Percentiles rank a stretch among this genome's conserved stretches.
Evolutionary conservation across 1,284 basidiomycete genomes (phyloP).

Genomic region (Microbotryum lychnidis-dioicae): DNA sequence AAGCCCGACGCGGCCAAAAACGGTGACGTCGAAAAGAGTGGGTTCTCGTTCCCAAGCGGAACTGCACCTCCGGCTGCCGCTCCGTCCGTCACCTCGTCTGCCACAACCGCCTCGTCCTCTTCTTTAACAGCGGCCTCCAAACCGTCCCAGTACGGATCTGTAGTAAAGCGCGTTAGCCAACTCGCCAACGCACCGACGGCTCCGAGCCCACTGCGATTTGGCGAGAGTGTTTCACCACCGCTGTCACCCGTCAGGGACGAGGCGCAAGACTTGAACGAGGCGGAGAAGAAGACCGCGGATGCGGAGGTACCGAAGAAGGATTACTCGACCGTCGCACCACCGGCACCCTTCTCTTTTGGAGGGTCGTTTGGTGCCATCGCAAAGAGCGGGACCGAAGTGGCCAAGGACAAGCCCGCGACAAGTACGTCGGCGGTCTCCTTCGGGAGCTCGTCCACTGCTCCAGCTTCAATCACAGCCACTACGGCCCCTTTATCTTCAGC

Average conservation of each 20-base stretch:
- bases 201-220: constrained; percentile 24
- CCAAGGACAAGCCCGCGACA: background rate
- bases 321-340: background rate
- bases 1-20: constrained; percentile 20
- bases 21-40: constrained; percentile 28
- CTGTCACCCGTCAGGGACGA: constrained; percentile 1
- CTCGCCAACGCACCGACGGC: constrained; percentile 22
- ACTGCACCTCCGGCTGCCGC: background rate
- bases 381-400: constrained; percentile 12
- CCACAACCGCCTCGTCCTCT: background rate
- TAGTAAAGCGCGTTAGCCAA: constrained; percentile 18
- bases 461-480: background rate
- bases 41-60: constrained; percentile 29
- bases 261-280: background rate
- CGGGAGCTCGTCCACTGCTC: background rate
- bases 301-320: background rate
- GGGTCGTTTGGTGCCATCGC: constrained; percentile 26
- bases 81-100: background rate
- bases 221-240: constrained; percentile 23
- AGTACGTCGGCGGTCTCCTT: constrained; percentile 11
- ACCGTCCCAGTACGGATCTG: background rate
- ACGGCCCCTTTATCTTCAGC: constrained; percentile 1
- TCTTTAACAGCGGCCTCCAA: background rate
- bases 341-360: constrained; percentile 21
- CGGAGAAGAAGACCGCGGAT: background rate